These are phyloP conservation scores for Arthrobotrys iridis DNA, from an alignment of 2,329 filamentous ascomycete species.

Conservation along the genomic window DNA sequence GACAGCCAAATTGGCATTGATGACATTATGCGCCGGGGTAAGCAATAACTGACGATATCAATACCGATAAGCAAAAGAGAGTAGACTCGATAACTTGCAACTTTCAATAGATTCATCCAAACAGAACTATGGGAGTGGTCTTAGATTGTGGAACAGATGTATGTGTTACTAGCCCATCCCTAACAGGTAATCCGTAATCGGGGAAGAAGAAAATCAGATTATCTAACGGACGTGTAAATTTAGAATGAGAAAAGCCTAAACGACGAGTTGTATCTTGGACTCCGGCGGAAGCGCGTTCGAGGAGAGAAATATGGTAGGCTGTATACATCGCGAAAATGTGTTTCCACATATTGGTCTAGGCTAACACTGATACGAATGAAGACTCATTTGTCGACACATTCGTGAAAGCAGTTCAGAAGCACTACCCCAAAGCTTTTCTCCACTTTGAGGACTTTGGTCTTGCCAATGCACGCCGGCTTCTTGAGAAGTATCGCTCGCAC, in stretches of 20 bases:
- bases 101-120: slow-evolving; percentile 55
- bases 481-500: slow-evolving; percentile 77
- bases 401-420: slow-evolving; percentile 72
- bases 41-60: slow-evolving; percentile 70
- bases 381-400: slow-evolving; percentile 81
- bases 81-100: not conserved
- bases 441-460: slow-evolving; percentile 92
- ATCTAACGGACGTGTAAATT: not conserved
- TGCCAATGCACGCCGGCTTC: slow-evolving; percentile 76
- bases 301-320: slow-evolving; percentile 71
- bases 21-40: slow-evolving; percentile 86
- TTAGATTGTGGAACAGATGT: slow-evolving; percentile 85
- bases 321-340: not conserved
- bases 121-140: slow-evolving; percentile 74
- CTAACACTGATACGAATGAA: slow-evolving; percentile 1
- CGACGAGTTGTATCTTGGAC: slow-evolving; percentile 81
- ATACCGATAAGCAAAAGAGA: not conserved
- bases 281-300: slow-evolving; percentile 72
- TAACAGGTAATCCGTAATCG: not conserved
- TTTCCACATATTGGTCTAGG: not conserved
- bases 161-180: slow-evolving; percentile 12
- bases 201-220: not conserved
- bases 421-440: slow-evolving; percentile 82
- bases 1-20: slow-evolving; percentile 81
- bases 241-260: slow-evolving; percentile 76